Base-by-base conservation (phyloP, 306 rosid genomes). In the Fragaria vesca region DNA sequence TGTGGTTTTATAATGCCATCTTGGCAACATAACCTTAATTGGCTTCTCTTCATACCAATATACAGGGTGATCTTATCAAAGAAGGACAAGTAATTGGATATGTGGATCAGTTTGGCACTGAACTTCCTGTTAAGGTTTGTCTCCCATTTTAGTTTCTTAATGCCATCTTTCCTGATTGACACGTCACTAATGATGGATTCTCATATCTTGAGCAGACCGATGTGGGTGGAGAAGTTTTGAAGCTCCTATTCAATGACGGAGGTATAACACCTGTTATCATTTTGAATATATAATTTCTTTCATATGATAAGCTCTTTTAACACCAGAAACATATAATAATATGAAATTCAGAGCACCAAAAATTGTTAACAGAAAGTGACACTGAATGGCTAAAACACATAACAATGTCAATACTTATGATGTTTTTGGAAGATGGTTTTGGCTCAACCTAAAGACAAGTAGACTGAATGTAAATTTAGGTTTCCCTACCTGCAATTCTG, bases 51-150 rank as follows among this genome's bases (percentile, higher is more conserved):
- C 69, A 76, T 80, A 79, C 76, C 81, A 30, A 79, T 77, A 36
- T 47, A 57, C 89, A 94, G 99, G 97, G 97, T 68, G 94, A 87
- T 85, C 13, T 90, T 28, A 93, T 96, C 80, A 93, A 86, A 85
- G 91, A 90, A 88, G 98, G 98, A 69, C 98, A 96, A 78, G 93
- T 91, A 70, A 79, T 96, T 52, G 98, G 98, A 83, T 96, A 93
- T 70, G 85, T 93, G 86, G 96, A 96, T 72, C 99, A 93, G 86
- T 90, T 96, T 83, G 93, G 92, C 76, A 74, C 97, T 65, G 89
- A 88, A 82, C 88, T 93, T 85, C 97, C 99, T 28, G 85, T 96
- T 72, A 96, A 89, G 98, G 99, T 93, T 74, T 82, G 71, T 76
- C 43, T 47, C 67, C 77, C 57, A 16, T 75, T 79, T 79, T 58